Conservation (phyloP, 2,329 filamentous ascomycete species). For the Erysiphe neolycopersici region DNA sequence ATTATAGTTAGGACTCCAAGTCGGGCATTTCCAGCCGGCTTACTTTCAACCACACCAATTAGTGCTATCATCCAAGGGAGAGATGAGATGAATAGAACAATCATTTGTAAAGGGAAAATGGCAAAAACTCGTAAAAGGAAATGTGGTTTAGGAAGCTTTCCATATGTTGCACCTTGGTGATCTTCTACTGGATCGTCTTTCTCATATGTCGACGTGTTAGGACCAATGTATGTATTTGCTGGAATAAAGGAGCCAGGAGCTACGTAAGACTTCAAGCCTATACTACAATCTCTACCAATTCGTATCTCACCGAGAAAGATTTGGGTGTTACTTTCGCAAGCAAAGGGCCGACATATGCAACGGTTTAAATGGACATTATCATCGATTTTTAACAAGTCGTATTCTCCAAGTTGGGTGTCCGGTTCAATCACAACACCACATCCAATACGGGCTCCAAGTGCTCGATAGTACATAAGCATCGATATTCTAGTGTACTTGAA, state of each 20-base stretch:
- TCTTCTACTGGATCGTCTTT: slow-evolving; percentile 19
- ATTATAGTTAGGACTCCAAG: slow-evolving; percentile 17
- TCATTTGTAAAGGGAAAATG: slow-evolving; percentile 17
- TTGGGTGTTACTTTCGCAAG: slow-evolving; percentile 26
- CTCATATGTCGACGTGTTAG: slow-evolving; percentile 31
- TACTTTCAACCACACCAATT: slow-evolving; percentile 18
- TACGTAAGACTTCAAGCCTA: slow-evolving; percentile 23
- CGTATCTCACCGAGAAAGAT: slow-evolving; percentile 27
- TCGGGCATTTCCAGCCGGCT: slow-evolving; percentile 13
- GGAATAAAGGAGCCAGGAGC: slow-evolving; percentile 23
- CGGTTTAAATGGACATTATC: slow-evolving; percentile 21
- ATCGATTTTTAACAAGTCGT: slow-evolving; percentile 26
- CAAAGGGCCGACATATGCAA: slow-evolving; percentile 25
- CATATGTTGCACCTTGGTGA: background rate
- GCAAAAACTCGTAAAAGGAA: slow-evolving; percentile 18
- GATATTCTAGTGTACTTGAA: slow-evolving; percentile 18
- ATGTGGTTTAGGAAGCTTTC: slow-evolving; percentile 17
- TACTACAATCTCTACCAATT: slow-evolving; percentile 20
- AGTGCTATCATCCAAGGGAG: slow-evolving; percentile 20
- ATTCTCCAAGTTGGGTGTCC: slow-evolving; percentile 23
- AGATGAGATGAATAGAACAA: slow-evolving; percentile 18
- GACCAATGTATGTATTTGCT: slow-evolving; percentile 23
- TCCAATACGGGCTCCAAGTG: slow-evolving; percentile 26
- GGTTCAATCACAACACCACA: slow-evolving; percentile 20
- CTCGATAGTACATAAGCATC: slow-evolving; percentile 20